A percentile compares a stretch with the other conserved stretches of the same genome.
phyloP scores from a whole-genome alignment of 2,329 filamentous ascomycete species.

The Paraconiothyrium sp. region DNA sequence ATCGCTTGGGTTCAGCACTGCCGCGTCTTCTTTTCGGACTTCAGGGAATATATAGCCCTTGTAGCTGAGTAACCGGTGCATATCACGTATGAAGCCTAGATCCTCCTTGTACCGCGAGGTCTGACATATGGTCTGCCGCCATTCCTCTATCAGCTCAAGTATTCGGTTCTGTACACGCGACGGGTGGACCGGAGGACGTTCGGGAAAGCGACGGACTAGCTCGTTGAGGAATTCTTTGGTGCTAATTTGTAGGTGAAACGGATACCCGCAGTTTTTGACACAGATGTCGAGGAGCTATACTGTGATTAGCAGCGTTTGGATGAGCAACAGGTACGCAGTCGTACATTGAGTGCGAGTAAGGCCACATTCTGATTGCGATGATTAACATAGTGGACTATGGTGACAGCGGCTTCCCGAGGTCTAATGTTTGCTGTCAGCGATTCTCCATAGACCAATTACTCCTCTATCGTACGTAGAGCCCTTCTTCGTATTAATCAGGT shows the following conservation, averaged over 20 bases:
- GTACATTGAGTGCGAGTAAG: slow-evolving; percentile 79
- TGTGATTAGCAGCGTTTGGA: slow-evolving; percentile 33
- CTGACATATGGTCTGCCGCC: slow-evolving; percentile 97
- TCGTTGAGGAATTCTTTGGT: slow-evolving; percentile 99
- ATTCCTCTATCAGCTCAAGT: slow-evolving; percentile 96
- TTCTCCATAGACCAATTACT: slow-evolving; percentile 1
- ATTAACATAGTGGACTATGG: slow-evolving; percentile 94
- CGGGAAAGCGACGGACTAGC: slow-evolving; percentile 93
- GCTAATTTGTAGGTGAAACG: slow-evolving; percentile 97
- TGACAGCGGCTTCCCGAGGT: slow-evolving; percentile 90
- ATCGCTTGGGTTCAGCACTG: slow-evolving; percentile 95
- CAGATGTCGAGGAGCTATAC: slow-evolving; percentile 89
- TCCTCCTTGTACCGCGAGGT: slow-evolving; percentile 98
- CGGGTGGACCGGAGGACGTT: slow-evolving; percentile 85
- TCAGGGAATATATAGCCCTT: slow-evolving; percentile 98
- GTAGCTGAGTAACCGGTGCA: slow-evolving; percentile 94
- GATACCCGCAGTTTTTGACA: slow-evolving; percentile 99
- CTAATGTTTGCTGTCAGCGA: slow-evolving; percentile 49
- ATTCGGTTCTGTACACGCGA: slow-evolving; percentile 92
- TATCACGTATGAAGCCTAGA: slow-evolving; percentile 93
- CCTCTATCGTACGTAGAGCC: slow-evolving; percentile 73
- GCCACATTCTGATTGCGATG: slow-evolving; percentile 96
- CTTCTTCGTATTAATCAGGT: slow-evolving; percentile 97
- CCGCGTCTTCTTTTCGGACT: slow-evolving; percentile 90
- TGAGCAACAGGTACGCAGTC: slow-evolving; percentile 36